Evolutionary conservation across 2,329 filamentous ascomycete genomes (phyloP), one percentile per base, ranked within the genome.

Genomic region (Phaeophleospora eucalypticola): DNA sequence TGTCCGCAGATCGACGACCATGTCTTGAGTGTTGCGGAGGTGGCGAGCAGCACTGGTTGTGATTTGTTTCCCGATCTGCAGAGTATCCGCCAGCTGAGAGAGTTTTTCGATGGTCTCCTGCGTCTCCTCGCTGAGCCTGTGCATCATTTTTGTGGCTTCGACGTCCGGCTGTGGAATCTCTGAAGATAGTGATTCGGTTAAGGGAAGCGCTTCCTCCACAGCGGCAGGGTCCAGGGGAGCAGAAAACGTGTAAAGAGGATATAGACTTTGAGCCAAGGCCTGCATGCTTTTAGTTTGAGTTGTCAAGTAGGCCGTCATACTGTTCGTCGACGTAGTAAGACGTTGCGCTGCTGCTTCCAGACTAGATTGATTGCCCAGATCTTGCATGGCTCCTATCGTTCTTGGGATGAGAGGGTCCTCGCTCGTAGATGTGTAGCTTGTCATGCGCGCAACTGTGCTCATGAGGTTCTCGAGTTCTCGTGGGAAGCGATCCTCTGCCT

Each of bases 31-130:
- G 29, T 82, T 87, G 57, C 86, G 84, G 42, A 98, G 72, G 36
- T 89, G 80, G 45, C 93, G 77, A 2, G 85, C 83, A 1, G 91
- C 93, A 8, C 86, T 85, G 2, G 83, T 86, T 0, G 88, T 93
- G 1, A 87, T 86, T 68, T 97, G 91, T 10, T 89, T 83, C 24
- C 86, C 89, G 84, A 97, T 95, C 68, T 97, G 91, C 27, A 98
- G 76, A 3, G 88, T 90, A 65, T 98, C 93, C 4, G 87, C 89
- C 3, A 98, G 76, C 56, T 89, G 86, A 58, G 88, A 89, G 38
- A 98, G 79, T 4, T 88, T 87, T 60, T 88, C 80, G 7, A 91
- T 76, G 3, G 87, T 83, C 73, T 86, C 82, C 14, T 78, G 77
- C 14, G 88, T 80, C 14, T 81, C 78, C 17, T 81, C 62, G 24